Percentiles rank a stretch among this genome's conserved stretches.
These are phyloP conservation scores for Biscutella laevigata DNA, from an alignment of 441 rosid species.

Conservation along the genomic window DNA sequence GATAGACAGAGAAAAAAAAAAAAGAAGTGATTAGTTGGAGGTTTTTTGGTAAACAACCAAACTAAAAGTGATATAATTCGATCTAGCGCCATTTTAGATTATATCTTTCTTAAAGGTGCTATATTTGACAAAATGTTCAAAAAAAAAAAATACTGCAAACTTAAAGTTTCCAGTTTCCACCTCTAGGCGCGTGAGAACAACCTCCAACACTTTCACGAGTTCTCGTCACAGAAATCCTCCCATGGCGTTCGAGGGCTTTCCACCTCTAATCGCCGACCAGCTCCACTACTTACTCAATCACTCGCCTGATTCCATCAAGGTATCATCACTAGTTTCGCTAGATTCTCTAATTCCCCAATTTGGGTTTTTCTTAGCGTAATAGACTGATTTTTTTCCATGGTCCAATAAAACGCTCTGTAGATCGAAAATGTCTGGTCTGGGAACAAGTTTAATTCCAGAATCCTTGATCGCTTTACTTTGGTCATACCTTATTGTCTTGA, in stretches of 20 bases:
- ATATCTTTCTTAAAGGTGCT: too few species aligned
- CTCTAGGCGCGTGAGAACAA: too few species aligned
- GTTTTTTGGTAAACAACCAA: too few species aligned
- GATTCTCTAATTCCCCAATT: neutral
- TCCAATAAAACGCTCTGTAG: constrained; percentile 29
- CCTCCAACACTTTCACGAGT: too few species aligned
- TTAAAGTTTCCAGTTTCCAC: too few species aligned
- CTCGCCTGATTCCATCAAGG: constrained; percentile 53
- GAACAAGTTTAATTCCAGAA: constrained; percentile 40
- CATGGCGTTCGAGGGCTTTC: constrained; percentile 57
- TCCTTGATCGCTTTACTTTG: constrained; percentile 79
- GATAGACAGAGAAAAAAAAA: too few species aligned
- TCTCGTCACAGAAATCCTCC: too few species aligned
- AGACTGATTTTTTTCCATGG: neutral
- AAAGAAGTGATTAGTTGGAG: too few species aligned
- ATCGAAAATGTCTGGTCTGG: constrained; percentile 80
- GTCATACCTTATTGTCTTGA: constrained; percentile 82
- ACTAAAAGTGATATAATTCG: too few species aligned
- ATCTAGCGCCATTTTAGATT: too few species aligned
- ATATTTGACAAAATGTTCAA: too few species aligned
- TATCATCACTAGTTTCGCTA: constrained; percentile 6
- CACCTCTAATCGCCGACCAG: constrained; percentile 68
- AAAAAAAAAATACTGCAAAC: too few species aligned
- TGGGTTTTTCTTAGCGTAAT: constrained; percentile 18
- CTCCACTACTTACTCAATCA: constrained; percentile 70